Base-by-base conservation (phyloP, 2,329 filamentous ascomycete genomes). In the Emericellopsis atlantica region DNA sequence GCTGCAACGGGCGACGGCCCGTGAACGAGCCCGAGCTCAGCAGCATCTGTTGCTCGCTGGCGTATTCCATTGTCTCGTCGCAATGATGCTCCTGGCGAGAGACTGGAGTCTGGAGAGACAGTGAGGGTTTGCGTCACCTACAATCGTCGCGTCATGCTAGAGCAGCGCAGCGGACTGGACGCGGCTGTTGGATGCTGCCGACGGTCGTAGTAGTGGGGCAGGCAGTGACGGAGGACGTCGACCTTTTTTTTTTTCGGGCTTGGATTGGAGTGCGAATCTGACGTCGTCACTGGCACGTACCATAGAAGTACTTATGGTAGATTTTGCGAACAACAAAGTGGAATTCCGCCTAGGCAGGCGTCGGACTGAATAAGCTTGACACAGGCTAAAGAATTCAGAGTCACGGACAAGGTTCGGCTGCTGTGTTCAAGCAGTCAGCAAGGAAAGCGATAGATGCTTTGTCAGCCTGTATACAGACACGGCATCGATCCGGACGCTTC, bases 1-100 rank as follows among this genome's bases (percentile, higher is more conserved):
- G 56, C 43, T 64, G 59, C 36, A 65, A 48, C 18, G 69, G 64
- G 44, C 72, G 68, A 49, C 70, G 70, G 48, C 78, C 77, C 14
- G 74, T 69, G 54, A 81, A 73, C 44, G 77, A 81, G 50, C 76
- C 77, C 21, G 39, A 74, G 51, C 65, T 65, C 52, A 66, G 60
- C 44, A 76, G 55, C 52, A 66, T 61, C 61, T 67, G 60, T 57
- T 74, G 70, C 47, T 54, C 49, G 45, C 44, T 44, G 49, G 53
- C 51, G 43, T 49, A 36, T 49, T 52, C 53, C 58, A 62, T 55
- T 38, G 8, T 55, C 47, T 35, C 32, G 32, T 15, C 48, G 39
- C 18, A 9, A 48, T 33, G 32, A 31, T 41, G 57, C 61, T 2
- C 66, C 21, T 21, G 22, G 36, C 16, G 32, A 22, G 21, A 24